Evolutionary conservation across 495 filamentous ascomycete genomes (phyloP), one percentile per base, ranked within the genome.

Genomic region (Xylaria acuta): DNA sequence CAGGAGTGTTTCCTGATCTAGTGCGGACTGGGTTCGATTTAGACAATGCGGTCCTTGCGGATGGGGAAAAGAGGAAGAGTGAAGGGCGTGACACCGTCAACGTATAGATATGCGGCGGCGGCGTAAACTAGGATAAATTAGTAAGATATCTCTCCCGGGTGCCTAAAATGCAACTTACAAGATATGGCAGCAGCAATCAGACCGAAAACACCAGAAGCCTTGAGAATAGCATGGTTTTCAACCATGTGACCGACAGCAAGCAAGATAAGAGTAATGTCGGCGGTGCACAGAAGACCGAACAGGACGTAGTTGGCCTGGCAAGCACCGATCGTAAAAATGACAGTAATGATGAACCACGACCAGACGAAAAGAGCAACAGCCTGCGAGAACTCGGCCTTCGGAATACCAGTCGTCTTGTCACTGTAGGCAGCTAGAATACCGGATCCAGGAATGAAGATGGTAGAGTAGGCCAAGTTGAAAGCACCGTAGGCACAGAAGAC

Each of bases 321-420:
- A 27, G 80, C 77, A 27, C 76, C 80, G 32, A 83, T 69, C n/a
- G 78, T 79, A 66, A 82, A 82, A 54, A 83, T 80, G 53, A 76
- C 70, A 7, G 73, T 80, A n/a, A 83, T 59, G 64, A 83, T 81
- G 67, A 83, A 80, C 80, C 81, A 83, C 25, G 77, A 77, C 81
- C 81, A 82, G 16, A 78, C 67, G 58, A 74, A 81, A 71, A 83
- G 75, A 20, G 77, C 79, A 45, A 83, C 71, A n/a, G 81, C 81
- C 38, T 81, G 75, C 4, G 68, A 47, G 65, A 83, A 79, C 0
- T 79, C 75, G 3, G 62, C 70, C 40, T 51, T 73, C 0, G 75
- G 74, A 16, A 64, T 70, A 30, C 74, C 74, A 3, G 76, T 78
- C 22, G 47, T 51, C 38, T 66, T 18, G 56, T 82, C 78, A 40